Base-by-base conservation (phyloP, 176 grass and related monocot species). In the Carex parvula region DNA sequence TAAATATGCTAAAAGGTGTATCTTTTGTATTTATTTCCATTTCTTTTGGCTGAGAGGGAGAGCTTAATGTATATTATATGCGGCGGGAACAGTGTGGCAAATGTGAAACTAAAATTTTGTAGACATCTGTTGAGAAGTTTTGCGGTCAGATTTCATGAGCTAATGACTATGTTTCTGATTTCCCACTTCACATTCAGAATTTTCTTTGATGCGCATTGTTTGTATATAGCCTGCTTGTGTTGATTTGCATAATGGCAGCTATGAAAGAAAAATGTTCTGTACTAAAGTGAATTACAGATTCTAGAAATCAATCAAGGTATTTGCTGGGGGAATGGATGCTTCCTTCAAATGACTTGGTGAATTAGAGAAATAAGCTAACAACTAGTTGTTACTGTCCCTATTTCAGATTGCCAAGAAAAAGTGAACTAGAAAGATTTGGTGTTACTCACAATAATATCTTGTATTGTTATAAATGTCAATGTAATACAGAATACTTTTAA, bases 11-110 rank as follows among this genome's bases (percentile, higher is more conserved):
- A 64, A 46, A 64, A 81, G 55, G 79, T 37, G n/a, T 17, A 46
- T 81, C 73, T 57, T 78, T 78, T 81, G 79, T 81, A 81, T 64
- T 81, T 81, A 18, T 24, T 64, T 81, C 4, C 30, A 54, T 76
- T 81, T 29, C 42, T 41, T 64, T 64, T 24, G 39, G 18, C 18
- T 81, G 59, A 64, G 59, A 81, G 58, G 79, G 79, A 81, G 79
- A 81, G 79, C 79, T 63, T 14, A 81, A 81, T 78, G 52, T 78
- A 78, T 57, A 57, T 78, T 56, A 17, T 17, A 16, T 56, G 73
- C 24, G 73, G 73, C 24, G 8, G 73, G 50, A 33, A 78, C 52
- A 35, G 22, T 0, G 3, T 56, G 52, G 14, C 4, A 18, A 32
- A 78, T 57, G 52, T 57, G 11, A 54, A 77, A 78, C 21, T 78